Conservation (phyloP, 441 rosid species). For the Kokia cookei region DNA sequence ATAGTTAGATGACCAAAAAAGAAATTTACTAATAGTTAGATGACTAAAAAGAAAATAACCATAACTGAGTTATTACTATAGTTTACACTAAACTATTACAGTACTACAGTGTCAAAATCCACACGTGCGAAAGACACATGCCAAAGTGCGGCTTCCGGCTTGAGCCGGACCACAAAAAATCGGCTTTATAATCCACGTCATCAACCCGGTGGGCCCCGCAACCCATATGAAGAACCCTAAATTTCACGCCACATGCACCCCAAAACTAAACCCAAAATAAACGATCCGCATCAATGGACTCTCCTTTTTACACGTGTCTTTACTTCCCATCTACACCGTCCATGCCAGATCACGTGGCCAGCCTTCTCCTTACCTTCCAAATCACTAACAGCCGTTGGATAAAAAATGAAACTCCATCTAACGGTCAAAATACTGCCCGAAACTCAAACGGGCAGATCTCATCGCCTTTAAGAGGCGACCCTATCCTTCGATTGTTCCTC, state of each 20-base stretch:
- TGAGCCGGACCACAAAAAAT: slow-evolving; percentile 20
- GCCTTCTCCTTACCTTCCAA: slow-evolving; percentile 12
- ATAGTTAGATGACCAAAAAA: too few relatives aligned
- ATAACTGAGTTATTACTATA: too few relatives aligned
- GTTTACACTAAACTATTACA: too few relatives aligned
- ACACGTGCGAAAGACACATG: slow-evolving; percentile 13
- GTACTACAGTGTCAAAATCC: too few relatives aligned
- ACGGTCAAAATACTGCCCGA: slow-evolving; percentile 39
- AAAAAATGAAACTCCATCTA: neutral
- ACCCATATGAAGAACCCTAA: slow-evolving; percentile 19
- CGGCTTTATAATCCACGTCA: slow-evolving; percentile 34
- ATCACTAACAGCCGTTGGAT: slow-evolving; percentile 6
- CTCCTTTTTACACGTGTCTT: slow-evolving; percentile 18
- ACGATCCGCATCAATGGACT: slow-evolving; percentile 18
- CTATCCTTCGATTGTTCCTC: slow-evolving; percentile 27
- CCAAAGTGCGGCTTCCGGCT: slow-evolving; percentile 25
- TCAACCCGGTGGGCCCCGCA: slow-evolving; percentile 17
- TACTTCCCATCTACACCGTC: slow-evolving; percentile 30
- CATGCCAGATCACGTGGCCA: slow-evolving; percentile 35
- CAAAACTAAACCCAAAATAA: slow-evolving; percentile 16
- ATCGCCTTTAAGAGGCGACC: slow-evolving; percentile 51
- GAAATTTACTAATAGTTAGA: too few relatives aligned
- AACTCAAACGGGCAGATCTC: slow-evolving; percentile 45
- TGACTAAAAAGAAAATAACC: too few relatives aligned
- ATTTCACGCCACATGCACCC: slow-evolving; percentile 36